Conservation (phyloP, 352 stramenopile species). For the Elongisporangium anandrum region DNA sequence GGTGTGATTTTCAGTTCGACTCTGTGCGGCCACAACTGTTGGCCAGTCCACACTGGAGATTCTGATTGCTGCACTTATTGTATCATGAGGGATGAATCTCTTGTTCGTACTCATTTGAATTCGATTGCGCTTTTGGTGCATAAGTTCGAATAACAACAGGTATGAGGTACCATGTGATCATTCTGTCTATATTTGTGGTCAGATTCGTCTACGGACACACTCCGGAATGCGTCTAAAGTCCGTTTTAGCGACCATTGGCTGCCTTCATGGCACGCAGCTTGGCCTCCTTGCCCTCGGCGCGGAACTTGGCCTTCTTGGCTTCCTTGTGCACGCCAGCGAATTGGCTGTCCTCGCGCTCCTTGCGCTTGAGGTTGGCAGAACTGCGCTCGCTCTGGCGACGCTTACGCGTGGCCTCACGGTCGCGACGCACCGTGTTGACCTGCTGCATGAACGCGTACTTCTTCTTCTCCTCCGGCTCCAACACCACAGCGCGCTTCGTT, state of each 20-base stretch:
- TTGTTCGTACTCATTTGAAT: too few relatives aligned
- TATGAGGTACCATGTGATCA: constrained; percentile 1
- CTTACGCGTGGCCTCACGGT: constrained; percentile 94
- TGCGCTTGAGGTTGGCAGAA: constrained; percentile 89
- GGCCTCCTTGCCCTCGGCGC: constrained; percentile 73
- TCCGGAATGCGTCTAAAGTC: not conserved
- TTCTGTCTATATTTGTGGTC: not conserved
- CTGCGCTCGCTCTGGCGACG: constrained; percentile 86
- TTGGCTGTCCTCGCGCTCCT: constrained; percentile 88
- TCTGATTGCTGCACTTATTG: too few relatives aligned
- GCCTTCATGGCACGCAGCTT: constrained; percentile 50
- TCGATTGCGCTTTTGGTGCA: not conserved
- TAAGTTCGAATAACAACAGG: too few relatives aligned
- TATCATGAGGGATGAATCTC: too few relatives aligned
- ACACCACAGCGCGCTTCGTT: constrained; percentile 89
- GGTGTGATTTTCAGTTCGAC: too few relatives aligned
- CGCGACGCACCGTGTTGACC: constrained; percentile 96
- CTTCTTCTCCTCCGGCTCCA: constrained; percentile 95
- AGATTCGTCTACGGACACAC: not conserved
- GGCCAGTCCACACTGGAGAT: too few relatives aligned
- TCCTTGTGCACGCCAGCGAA: constrained; percentile 81
- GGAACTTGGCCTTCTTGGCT: constrained; percentile 87
- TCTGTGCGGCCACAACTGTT: too few relatives aligned
- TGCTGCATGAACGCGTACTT: constrained; percentile 97
- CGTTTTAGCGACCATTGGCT: constrained; percentile 11